Percentiles rank a stretch among this genome's conserved stretches.
Conservation (phyloP, 2,329 filamentous ascomycete species). For the Pseudogymnoascus destructans region DNA sequence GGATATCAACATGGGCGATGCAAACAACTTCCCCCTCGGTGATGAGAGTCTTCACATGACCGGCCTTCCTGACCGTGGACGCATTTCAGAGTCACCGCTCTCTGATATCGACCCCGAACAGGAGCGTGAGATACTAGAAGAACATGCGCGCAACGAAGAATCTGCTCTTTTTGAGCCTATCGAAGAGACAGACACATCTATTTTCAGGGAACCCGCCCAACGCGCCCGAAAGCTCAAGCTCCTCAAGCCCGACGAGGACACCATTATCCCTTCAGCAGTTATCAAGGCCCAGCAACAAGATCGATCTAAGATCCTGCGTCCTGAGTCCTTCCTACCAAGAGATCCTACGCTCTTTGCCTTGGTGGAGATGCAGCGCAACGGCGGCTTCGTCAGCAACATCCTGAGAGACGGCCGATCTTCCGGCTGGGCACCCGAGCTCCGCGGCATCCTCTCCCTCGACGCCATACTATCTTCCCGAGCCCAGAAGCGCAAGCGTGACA, state of each 20-base stretch:
- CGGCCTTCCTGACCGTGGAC: constrained; percentile 35
- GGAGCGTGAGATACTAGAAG: constrained; percentile 45
- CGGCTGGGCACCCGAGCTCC: constrained; percentile 83
- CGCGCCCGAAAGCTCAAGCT: constrained; percentile 70
- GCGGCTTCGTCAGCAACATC: constrained; percentile 77
- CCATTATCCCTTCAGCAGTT: constrained; percentile 59
- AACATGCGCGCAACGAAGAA: constrained; percentile 36
- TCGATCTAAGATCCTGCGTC: constrained; percentile 73
- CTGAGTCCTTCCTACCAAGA: constrained; percentile 69
- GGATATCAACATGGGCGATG: constrained; percentile 50
- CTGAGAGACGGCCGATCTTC: constrained; percentile 67
- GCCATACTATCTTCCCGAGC: constrained; percentile 64
- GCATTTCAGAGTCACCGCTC: constrained; percentile 57
- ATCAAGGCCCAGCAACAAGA: constrained; percentile 82
- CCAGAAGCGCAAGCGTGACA: constrained; percentile 87
- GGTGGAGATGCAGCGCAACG: constrained; percentile 83
- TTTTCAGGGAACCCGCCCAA: constrained; percentile 56
- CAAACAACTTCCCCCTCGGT: constrained; percentile 39
- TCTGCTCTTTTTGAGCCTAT: constrained; percentile 44
- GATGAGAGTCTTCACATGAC: constrained; percentile 45
- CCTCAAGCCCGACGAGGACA: constrained; percentile 68
- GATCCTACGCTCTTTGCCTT: constrained; percentile 78
- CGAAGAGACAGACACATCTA: constrained; percentile 40
- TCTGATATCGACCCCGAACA: constrained; percentile 56
- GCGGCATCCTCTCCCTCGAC: constrained; percentile 82